Evolutionary conservation across 257 asterid genomes (phyloP).

Genomic region (Nicotiana paniculata): DNA sequence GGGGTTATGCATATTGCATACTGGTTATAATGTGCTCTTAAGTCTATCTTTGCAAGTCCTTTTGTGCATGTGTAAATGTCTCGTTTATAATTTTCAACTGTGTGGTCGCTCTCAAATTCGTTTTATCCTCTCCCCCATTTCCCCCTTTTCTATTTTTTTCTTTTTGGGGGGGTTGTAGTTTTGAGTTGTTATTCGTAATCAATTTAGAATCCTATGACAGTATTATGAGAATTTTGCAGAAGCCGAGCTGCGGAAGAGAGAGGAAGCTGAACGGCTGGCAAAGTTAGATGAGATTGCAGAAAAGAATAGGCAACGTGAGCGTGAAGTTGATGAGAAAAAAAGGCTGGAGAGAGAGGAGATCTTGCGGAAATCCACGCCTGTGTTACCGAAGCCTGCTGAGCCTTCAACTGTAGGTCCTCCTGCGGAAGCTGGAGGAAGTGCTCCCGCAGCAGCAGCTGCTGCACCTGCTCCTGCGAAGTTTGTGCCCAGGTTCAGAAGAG

Average conservation of each 20-base stretch:
- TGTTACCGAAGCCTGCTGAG: constrained; percentile 25
- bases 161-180: not conserved
- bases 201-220: not conserved
- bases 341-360: constrained; percentile 42
- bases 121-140: not conserved
- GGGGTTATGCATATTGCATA: not conserved
- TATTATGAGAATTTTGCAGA: constrained; percentile 29
- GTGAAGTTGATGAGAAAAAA: constrained; percentile 62
- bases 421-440: constrained; percentile 24
- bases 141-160: not conserved
- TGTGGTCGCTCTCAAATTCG: not conserved
- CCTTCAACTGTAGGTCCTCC: constrained; percentile 15
- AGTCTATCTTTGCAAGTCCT: not conserved
- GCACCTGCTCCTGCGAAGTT: constrained; percentile 39
- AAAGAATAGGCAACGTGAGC: constrained; percentile 64
- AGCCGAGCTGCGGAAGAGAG: constrained; percentile 52
- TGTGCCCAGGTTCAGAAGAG: constrained; percentile 39
- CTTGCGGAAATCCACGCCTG: constrained; percentile 22
- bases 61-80: not conserved
- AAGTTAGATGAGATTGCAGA: constrained; percentile 71
- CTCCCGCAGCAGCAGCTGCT: constrained; percentile 27
- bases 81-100: not conserved
- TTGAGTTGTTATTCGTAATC: not conserved
- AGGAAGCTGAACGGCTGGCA: constrained; percentile 65
- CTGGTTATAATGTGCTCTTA: not conserved